Base-by-base conservation (phyloP, 2,329 filamentous ascomycete species). In the Trichoderma semiorbis region DNA sequence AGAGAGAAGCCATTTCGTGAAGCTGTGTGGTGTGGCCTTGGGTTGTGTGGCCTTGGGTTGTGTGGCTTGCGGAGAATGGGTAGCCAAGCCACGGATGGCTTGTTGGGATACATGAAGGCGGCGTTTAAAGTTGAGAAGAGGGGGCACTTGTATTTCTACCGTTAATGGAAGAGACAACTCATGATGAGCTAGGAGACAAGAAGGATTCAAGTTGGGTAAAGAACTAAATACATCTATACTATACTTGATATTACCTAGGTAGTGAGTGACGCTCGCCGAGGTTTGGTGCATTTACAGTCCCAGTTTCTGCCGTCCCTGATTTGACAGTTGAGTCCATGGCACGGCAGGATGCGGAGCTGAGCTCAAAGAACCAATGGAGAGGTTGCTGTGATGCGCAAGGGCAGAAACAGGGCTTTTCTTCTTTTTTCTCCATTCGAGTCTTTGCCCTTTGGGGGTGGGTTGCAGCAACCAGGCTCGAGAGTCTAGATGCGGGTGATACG, bases 301-400 rank as follows among this genome's bases (percentile, higher is more conserved):
- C 11, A 24, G 55, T 32, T 32, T 60, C 18, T 32, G 28, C 55
- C 28, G 7, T 60, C 50, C 61, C 50, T 65, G 69, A 71, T 69
- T 60, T 68, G 65, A 47, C 53, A 68, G 65, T 36, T 36, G 34
- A 36, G 34, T 14, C 47, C 50, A 58, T 32, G 34, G 30, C 69
- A 62, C 26, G 69, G 61, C 69, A 71, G 61, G 69, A 65, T 71
- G 69, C 61, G 61, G 43, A 71, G 69, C 60, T 64, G 62, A 71
- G 53, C 34, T 36, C 18, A 14, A 47, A 18, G 18, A 32, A 58
- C 69, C 61, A 71, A 65, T 71, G 14, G 50, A 43, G 10, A 32
- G 10, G 55, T 30, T 60, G 28, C 18, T 32, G 55, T 21, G 28
- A 60, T 21, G 55, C 18, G 55, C 55, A 60, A 60, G 55, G 55